These are phyloP conservation scores for Lactarius psammicola DNA, from an alignment of 768 basidiomycete species.

Conservation along the genomic window DNA sequence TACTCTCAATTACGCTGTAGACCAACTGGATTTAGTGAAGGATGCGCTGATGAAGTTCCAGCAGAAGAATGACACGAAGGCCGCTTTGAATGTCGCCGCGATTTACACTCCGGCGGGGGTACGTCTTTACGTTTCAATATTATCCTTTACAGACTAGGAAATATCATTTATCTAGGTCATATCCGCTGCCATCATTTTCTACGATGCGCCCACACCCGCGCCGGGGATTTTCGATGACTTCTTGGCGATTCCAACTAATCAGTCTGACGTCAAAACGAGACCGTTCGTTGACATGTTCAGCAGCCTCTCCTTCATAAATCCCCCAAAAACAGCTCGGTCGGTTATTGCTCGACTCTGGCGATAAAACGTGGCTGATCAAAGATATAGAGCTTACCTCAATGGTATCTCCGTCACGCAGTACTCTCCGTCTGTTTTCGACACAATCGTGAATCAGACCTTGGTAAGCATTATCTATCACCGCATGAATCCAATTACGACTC, in stretches of 20 bases:
- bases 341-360: background rate
- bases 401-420: conserved; percentile 2
- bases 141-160: background rate
- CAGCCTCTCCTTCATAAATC: background rate
- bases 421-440: background rate
- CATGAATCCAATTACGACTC: background rate
- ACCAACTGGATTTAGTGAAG: background rate
- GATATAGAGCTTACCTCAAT: background rate
- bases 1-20: background rate
- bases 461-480: background rate
- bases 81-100: background rate
- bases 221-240: conserved; percentile 27
- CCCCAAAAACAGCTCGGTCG: background rate
- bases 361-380: background rate
- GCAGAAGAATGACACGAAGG: conserved; percentile 7
- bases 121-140: background rate
- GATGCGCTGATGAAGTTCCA: conserved; percentile 7
- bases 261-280: background rate
- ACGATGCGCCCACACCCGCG: background rate
- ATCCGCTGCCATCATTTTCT: background rate
- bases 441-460: background rate
- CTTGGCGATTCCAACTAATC: conserved; percentile 17
- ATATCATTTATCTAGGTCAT: background rate
- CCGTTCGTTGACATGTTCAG: background rate
- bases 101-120: background rate